Evolutionary conservation across 495 filamentous ascomycete genomes (phyloP), one percentile per base, ranked within the genome.

Genomic region (Hypoxylon lenormandii): DNA sequence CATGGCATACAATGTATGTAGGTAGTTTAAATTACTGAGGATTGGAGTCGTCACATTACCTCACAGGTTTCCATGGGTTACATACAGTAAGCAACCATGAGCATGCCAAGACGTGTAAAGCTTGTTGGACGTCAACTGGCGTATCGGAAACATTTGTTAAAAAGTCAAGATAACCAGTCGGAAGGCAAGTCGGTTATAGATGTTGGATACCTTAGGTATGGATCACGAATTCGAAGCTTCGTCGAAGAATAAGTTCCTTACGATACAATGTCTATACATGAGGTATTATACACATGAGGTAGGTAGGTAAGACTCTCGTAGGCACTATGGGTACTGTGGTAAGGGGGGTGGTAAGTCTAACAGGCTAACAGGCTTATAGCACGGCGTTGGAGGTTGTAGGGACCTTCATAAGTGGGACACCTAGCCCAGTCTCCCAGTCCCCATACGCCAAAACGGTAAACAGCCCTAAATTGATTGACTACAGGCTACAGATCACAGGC

Each of bases 1-100:
- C 52, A 58, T 65, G 56, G 51, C 67, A 65, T 33, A 11, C n/a
- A n/a, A n/a, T n/a, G n/a, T n/a, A n/a, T n/a, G n/a, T 66, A 70
- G 51, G 38, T 58, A 61, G 56, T 22, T 70, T n/a, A 19, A 65
- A 66, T 66, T 70, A 71, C 62, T 71, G 68, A 62, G 62, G 53
- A 71, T 63, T 71, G 68, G 62, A 66, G 62, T 66, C 42, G 57
- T 66, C 62, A 71, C 68, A 71, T 71, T 66, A 63, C 68, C 58
- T 66, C 51, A 58, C 51, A 21, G 30, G 45, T 65, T 71, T 54
- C 52, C 38, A 58, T 66, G 62, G 62, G 68, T 63, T 71, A 71
- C 68, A 66, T 66, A 71, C 68, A 71, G 68, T 71, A 71, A 71
- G 68, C 68, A 71, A 63, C 57, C 43, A 62, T 52, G 57, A 62